Conservation (phyloP, 202 grass and related monocot species). For the Schoenoplectus tabernaemontani region DNA sequence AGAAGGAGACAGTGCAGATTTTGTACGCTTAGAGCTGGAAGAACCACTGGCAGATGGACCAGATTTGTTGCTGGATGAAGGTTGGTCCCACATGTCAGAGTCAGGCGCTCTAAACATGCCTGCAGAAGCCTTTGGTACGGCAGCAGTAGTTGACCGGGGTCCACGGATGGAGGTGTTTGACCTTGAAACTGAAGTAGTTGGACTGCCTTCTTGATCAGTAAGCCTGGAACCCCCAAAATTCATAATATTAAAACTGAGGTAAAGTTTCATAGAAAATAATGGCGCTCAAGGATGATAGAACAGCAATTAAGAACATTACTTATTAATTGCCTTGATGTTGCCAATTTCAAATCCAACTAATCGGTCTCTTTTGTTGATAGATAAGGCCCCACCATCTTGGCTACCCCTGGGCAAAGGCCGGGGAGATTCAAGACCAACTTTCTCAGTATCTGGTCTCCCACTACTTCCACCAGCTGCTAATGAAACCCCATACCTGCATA, state of each 20-base stretch:
- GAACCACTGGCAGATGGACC: constrained; percentile 44
- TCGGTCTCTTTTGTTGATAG: constrained; percentile 57
- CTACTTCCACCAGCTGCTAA: constrained; percentile 21
- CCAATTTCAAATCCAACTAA: constrained; percentile 40
- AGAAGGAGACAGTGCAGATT: constrained; percentile 47
- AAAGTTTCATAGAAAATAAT: background rate
- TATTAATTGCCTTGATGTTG: constrained; percentile 56
- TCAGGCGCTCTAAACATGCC: constrained; percentile 43
- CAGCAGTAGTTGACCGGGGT: constrained; percentile 61
- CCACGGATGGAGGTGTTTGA: constrained; percentile 52
- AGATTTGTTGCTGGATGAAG: constrained; percentile 54
- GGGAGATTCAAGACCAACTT: constrained; percentile 43
- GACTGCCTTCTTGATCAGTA: constrained; percentile 38
- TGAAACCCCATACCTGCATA: constrained; percentile 56
- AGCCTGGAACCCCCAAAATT: constrained; percentile 34
- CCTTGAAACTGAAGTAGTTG: constrained; percentile 43
- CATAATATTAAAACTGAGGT: constrained; percentile 28
- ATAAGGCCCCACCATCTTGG: constrained; percentile 51
- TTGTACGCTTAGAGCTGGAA: constrained; percentile 53
- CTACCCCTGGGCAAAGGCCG: constrained; percentile 51
- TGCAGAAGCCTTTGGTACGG: constrained; percentile 56
- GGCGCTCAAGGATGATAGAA: background rate
- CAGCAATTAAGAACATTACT: constrained; percentile 42
- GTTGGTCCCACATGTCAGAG: constrained; percentile 63
- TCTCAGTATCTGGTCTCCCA: constrained; percentile 59